Base-by-base conservation (phyloP, 2,329 filamentous ascomycete species). In the Botrytis cinerea region DNA sequence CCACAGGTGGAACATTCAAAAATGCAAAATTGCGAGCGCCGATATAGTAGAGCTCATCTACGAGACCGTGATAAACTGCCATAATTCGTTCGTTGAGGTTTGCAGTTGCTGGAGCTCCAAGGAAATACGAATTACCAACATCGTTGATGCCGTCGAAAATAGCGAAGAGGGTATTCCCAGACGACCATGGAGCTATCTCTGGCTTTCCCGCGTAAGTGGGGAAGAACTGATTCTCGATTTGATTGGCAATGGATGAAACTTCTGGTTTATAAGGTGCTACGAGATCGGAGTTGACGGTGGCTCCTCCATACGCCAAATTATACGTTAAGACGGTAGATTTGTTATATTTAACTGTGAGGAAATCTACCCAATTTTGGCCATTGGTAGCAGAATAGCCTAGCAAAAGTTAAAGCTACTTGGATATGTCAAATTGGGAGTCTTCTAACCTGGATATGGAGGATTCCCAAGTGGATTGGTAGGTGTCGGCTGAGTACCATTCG, bases 11-110 rank as follows among this genome's bases (percentile, higher is more conserved):
- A 0, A 90, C 88, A 70, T 85, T 89, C 45, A 91, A 75, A 71
- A 91, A 84, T 2, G 86, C 83, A 74, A 91, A 91, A 72, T 89
- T 89, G 8, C 89, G 82, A 2, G 85, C 85, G 0, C 89, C 89
- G 3, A 83, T 82, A 3, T 81, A 78, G 75, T 89, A 89, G 10
- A 92, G 81, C 32, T 83, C 73, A 71, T 84, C 80, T 0, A 86
- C 78, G 1, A 86, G 79, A 8, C 76, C 77, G 20, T 82, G 82
- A 72, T 86, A 86, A 32, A 83, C 81, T 1, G 78, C 80, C n/a
- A 86, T 83, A 4, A 85, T 83, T n/a, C 80, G 76, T 4, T 76
- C 76, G 66, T 84, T 81, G 6, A 87, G 78, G 0, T 77, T 79
- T 0, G 78, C 77, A 0, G 80, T 82, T 54, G 80, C 80, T 0